Evolutionary conservation across 306 rosid species (phyloP).

Genomic region (Corylus americana): DNA sequence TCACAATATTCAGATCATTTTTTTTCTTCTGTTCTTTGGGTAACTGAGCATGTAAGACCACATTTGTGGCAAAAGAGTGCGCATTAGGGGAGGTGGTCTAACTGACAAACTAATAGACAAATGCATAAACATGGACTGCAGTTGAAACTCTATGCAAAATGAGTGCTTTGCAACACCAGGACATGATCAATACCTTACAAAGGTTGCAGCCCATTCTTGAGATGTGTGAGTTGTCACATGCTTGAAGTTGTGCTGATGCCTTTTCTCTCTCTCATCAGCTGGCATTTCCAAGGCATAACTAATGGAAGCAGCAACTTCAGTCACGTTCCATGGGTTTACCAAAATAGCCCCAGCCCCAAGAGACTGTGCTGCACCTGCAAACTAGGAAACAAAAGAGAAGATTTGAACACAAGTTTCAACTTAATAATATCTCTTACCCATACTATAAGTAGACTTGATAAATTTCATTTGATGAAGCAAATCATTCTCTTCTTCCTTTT

Average conservation of each 20-base stretch:
- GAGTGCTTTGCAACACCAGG: slow-evolving; percentile 21
- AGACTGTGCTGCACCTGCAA: slow-evolving; percentile 99
- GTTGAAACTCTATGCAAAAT: slow-evolving; percentile 4
- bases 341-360: slow-evolving; percentile 98
- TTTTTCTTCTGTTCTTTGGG: background rate
- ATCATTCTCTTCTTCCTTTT: background rate
- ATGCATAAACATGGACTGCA: background rate
- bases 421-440: slow-evolving; percentile 7
- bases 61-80: background rate
- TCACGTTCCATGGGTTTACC: slow-evolving; percentile 94
- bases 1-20: background rate
- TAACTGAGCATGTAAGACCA: background rate
- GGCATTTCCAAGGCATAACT: slow-evolving; percentile 89
- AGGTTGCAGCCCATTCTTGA: slow-evolving; percentile 99
- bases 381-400: slow-evolving; percentile 47
- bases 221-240: slow-evolving; percentile 95
- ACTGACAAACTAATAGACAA: background rate
- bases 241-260: slow-evolving; percentile 90
- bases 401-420: slow-evolving; percentile 21
- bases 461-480: background rate
- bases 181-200: slow-evolving; percentile 66
- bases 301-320: slow-evolving; percentile 91
- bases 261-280: slow-evolving; percentile 90
- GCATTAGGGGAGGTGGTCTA: slow-evolving; percentile 2
- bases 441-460: background rate